Conservation (phyloP, 2,329 filamentous ascomycete species). For the Fusarium sp. region DNA sequence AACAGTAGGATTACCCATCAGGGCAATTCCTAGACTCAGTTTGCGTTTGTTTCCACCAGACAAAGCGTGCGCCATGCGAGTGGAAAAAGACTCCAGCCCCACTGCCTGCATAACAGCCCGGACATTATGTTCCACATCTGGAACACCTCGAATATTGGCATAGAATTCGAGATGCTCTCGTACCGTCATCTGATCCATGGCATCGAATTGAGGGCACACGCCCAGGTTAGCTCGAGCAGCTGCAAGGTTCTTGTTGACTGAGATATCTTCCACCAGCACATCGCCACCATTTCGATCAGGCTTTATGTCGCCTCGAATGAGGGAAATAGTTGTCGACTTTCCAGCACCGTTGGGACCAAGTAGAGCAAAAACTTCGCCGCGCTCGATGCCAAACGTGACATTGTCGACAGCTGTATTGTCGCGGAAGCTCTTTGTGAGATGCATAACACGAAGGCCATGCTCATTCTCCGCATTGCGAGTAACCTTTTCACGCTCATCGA, state of each 20-base stretch:
- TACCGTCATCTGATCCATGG: conserved; percentile 92
- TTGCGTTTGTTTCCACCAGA: conserved; percentile 97
- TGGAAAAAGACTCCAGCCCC: conserved; percentile 77
- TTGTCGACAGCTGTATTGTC: conserved; percentile 86
- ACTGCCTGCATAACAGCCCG: conserved; percentile 83
- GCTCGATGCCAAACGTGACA: conserved; percentile 83
- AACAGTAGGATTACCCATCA: conserved; percentile 92
- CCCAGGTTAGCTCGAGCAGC: conserved; percentile 82
- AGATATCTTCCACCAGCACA: conserved; percentile 82
- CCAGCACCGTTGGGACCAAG: conserved; percentile 93
- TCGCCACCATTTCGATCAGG: conserved; percentile 80
- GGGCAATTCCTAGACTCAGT: conserved; percentile 85
- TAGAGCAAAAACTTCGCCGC: conserved; percentile 87
- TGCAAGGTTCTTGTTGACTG: conserved; percentile 78
- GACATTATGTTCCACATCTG: conserved; percentile 82
- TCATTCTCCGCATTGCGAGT: conserved; percentile 55
- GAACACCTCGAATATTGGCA: conserved; percentile 83
- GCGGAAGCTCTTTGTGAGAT: conserved; percentile 85
- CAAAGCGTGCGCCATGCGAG: conserved; percentile 81
- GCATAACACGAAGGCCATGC: conserved; percentile 82
- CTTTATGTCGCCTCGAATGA: conserved; percentile 89
- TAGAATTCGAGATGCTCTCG: conserved; percentile 90
- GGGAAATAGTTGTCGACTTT: conserved; percentile 89
- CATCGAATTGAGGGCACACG: conserved; percentile 91
- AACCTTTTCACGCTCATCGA: conserved; percentile 73